phyloP scores from a whole-genome alignment of 2,329 filamentous ascomycete species.

The Fusarium sp. region DNA sequence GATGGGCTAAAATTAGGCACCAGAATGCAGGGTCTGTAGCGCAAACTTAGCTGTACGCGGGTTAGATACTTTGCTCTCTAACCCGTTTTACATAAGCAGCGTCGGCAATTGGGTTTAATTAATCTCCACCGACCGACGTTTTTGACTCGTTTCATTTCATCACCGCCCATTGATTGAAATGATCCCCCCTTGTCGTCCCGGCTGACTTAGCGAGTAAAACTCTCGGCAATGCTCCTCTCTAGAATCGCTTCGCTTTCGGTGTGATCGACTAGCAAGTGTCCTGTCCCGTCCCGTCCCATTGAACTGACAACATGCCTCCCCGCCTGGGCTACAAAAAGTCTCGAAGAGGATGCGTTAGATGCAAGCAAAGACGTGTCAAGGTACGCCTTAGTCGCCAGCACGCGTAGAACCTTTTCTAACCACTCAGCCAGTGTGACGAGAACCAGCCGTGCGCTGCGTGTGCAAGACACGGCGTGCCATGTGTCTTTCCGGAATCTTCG shows the following conservation, averaged over 20 bases:
- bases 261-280: too few relatives aligned
- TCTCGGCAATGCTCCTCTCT: neutral
- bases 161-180: neutral
- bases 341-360: constrained; percentile 55
- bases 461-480: constrained; percentile 54
- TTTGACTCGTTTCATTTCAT: neutral
- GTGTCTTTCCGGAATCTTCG: constrained; percentile 48
- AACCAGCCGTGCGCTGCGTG: constrained; percentile 57
- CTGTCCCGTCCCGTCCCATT: constrained; percentile 12
- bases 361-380: constrained; percentile 57
- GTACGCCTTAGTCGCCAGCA: constrained; percentile 33
- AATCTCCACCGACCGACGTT: neutral
- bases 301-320: constrained; percentile 22
- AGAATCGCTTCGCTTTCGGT: too few relatives aligned
- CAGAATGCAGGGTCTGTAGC: neutral
- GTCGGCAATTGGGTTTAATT: neutral
- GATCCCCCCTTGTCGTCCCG: neutral
- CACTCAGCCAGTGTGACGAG: constrained; percentile 58
- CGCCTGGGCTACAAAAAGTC: constrained; percentile 57
- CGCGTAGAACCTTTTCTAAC: neutral
- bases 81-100: neutral
- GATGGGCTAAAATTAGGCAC: too few relatives aligned
- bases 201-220: neutral
- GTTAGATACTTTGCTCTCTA: too few relatives aligned
- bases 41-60: neutral